Percentiles rank a stretch among this genome's conserved stretches.
Evolutionary conservation across 176 grass and related monocot species (phyloP).

Genomic region (Secale cereale): DNA sequence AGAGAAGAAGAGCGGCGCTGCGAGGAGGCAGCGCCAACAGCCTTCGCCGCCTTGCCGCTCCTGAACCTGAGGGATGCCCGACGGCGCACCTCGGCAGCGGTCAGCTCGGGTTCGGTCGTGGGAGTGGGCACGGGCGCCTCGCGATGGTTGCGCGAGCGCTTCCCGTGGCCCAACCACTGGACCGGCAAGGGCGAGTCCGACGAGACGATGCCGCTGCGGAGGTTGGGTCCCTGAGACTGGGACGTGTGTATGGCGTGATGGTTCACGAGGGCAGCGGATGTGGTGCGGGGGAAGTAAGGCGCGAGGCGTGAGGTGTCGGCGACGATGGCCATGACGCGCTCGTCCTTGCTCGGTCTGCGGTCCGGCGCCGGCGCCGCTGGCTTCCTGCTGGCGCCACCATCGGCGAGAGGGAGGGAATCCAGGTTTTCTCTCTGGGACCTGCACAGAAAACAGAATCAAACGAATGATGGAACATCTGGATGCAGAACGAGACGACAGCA

Average conservation of each 20-base stretch:
- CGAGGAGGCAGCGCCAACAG: too few relatives aligned
- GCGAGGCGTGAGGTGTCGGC: slow-evolving; percentile 6
- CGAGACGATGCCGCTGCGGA: not conserved
- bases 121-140: too few relatives aligned
- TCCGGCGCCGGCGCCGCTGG: not conserved
- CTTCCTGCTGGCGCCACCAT: slow-evolving; percentile 25
- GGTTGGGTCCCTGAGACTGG: not conserved
- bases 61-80: too few relatives aligned
- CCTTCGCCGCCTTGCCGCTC: too few relatives aligned
- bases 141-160: too few relatives aligned
- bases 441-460: slow-evolving; percentile 18
- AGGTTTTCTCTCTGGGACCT: slow-evolving; percentile 64
- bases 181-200: too few relatives aligned
- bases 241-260: not conserved
- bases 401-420: slow-evolving; percentile 46
- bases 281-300: slow-evolving; percentile 15
- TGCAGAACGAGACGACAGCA: not conserved
- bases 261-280: not conserved
- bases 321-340: not conserved
- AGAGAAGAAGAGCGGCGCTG: too few relatives aligned
- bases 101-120: too few relatives aligned
- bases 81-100: too few relatives aligned
- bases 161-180: too few relatives aligned
- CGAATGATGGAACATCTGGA: not conserved
- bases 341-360: slow-evolving; percentile 37